Evolutionary conservation across 2,329 filamentous ascomycete species (phyloP), one percentile per base, ranked within the genome.

Genomic region (Hymenoscyphus occultus): DNA sequence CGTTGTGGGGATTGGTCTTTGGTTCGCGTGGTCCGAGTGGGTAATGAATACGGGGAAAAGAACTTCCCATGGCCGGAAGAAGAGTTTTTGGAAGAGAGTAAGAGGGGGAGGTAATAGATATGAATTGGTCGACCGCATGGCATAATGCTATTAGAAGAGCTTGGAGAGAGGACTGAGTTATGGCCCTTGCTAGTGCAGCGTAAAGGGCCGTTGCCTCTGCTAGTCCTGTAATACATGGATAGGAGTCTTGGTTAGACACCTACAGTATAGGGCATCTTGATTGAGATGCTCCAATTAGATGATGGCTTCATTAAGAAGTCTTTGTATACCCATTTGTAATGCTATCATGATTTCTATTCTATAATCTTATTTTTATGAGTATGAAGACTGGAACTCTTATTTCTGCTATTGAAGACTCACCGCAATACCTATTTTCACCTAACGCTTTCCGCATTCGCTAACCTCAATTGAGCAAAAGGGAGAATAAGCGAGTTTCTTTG

Each of bases 111-210:
- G 73, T 48, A 70, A 72, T 40, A 65, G 69, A 48, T 76, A 76
- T 59, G 74, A 76, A 56, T 63, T 75, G 39, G 39, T 75, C 62
- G 69, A 75, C 69, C 71, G 74, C 2, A 72, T 72, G 65, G 74
- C 72, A 6, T 76, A 59, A 19, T 51, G 35, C 6, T 1, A 32
- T 9, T 35, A 54, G 19, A 35, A 31, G 12, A 9, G 16, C 5
- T 42, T 56, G 39, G 35, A 22, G 42, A 60, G 31, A 65, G 39
- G 56, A 60, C 40, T 10, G 59, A 62, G 66, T 66, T 60, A 64
- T 45, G 58, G 67, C 67, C 67, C 68, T 72, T 59, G 72, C 72
- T 73, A 73, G 72, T 73, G 72, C 72, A 73, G 72, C 72, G 70
- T 68, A 71, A 59, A 69, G 68, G 68, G 66, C 58, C 56, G 10